Evolutionary conservation across 306 rosid genomes (phyloP).

Genomic region (Crotalaria pallida): DNA sequence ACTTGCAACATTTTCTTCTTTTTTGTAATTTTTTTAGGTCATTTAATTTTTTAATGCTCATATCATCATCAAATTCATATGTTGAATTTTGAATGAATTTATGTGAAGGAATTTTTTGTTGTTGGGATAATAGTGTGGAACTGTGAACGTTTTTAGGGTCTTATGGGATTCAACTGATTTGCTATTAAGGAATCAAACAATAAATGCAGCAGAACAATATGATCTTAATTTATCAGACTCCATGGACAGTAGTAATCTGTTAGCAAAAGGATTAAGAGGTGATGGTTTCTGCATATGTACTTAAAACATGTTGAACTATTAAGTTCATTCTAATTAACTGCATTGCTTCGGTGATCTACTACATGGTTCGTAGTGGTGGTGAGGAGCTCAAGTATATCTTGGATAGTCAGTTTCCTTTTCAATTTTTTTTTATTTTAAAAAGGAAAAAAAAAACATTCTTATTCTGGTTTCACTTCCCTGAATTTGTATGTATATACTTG

Average conservation of each 20-base stretch:
- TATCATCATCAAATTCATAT: too few relatives aligned
- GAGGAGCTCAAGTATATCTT: background rate
- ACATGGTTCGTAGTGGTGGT: background rate
- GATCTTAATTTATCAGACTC: background rate
- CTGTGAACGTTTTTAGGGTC: conserved; percentile 2
- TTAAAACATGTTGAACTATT: conserved; percentile 2
- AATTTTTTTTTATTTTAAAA: too few relatives aligned
- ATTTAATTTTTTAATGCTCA: too few relatives aligned
- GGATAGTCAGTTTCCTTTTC: background rate
- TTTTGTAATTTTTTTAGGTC: too few relatives aligned
- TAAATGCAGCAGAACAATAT: background rate
- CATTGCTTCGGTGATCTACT: background rate
- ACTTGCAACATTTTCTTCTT: too few relatives aligned
- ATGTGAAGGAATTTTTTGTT: background rate
- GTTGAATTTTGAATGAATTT: background rate
- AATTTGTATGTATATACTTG: conserved; percentile 5
- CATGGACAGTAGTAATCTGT: background rate
- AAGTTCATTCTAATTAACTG: background rate
- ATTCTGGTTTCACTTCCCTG: background rate
- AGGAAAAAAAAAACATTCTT: background rate
- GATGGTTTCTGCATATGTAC: background rate
- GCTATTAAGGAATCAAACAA: background rate
- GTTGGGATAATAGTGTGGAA: background rate
- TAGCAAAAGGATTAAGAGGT: background rate
- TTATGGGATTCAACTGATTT: too few relatives aligned